Evolutionary conservation across 192 early-diverging fungal genomes (phyloP).

Genomic region (Backusella liffmaniae): DNA sequence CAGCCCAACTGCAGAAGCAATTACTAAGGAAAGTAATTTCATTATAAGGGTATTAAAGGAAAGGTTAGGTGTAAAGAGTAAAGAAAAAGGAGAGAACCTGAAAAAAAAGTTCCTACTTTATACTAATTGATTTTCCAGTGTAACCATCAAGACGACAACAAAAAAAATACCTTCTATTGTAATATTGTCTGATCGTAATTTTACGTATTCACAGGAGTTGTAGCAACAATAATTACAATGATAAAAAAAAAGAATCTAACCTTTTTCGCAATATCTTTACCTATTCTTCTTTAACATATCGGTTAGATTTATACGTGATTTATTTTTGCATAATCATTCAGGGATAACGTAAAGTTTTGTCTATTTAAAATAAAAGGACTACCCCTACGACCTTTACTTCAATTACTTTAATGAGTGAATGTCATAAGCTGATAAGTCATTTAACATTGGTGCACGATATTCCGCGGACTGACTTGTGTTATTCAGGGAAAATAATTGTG

Average conservation of each 20-base stretch:
- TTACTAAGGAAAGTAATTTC: background rate
- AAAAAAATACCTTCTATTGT: background rate
- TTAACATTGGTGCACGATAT: background rate
- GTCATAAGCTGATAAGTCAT: background rate
- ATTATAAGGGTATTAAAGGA: constrained; percentile 3
- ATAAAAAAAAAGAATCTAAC: background rate
- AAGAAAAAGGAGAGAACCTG: background rate
- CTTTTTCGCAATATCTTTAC: background rate
- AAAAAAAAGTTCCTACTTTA: constrained; percentile 9
- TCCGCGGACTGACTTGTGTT: background rate
- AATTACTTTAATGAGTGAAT: background rate
- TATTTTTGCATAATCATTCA: background rate
- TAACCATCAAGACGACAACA: background rate
- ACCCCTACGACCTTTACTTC: background rate
- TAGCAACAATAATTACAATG: background rate
- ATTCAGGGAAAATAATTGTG: background rate
- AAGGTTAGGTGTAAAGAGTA: background rate
- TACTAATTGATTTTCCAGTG: background rate
- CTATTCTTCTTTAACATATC: background rate
- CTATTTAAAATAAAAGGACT: background rate
- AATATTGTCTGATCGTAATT: background rate
- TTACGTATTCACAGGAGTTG: background rate
- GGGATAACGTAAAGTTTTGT: background rate
- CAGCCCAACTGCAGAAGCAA: background rate
- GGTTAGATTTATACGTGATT: background rate